A percentile compares a stretch with the other conserved stretches of the same genome.
Conservation (phyloP, 306 rosid genomes). For the Castanopsis chinensis region DNA sequence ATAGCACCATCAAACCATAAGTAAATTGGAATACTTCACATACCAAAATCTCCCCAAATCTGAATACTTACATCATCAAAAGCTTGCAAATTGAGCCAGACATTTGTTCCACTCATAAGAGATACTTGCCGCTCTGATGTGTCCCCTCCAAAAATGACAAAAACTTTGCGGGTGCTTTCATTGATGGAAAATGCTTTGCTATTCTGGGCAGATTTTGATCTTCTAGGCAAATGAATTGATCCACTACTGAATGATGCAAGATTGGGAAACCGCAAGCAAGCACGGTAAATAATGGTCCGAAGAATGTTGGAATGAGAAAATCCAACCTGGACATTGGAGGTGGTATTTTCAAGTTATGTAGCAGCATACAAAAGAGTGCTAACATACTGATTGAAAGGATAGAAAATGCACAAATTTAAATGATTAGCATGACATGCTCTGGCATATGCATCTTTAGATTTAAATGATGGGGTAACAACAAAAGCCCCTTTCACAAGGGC, state of each 20-base stretch:
- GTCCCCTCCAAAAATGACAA: slow-evolving; percentile 93
- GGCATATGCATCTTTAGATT: not conserved
- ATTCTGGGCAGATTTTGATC: slow-evolving; percentile 34
- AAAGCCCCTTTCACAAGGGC: slow-evolving; percentile 14
- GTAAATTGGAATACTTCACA: slow-evolving; percentile 6
- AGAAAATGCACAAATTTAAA: slow-evolving; percentile 13
- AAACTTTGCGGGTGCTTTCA: slow-evolving; percentile 58
- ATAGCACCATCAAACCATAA: not conserved
- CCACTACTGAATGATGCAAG: slow-evolving; percentile 52
- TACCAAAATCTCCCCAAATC: slow-evolving; percentile 15
- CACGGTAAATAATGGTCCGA: slow-evolving; percentile 74
- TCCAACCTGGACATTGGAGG: slow-evolving; percentile 67
- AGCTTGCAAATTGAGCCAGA: slow-evolving; percentile 94
- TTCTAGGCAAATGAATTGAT: slow-evolving; percentile 41
- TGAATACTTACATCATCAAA: slow-evolving; percentile 76
- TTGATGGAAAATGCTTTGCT: slow-evolving; percentile 35
- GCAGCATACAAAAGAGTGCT: slow-evolving; percentile 10
- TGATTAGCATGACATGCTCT: not conserved
- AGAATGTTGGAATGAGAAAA: slow-evolving; percentile 92
- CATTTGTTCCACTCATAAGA: slow-evolving; percentile 98
- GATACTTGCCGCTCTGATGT: slow-evolving; percentile 99
- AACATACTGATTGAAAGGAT: not conserved
- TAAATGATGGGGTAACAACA: not conserved
- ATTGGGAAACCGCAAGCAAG: slow-evolving; percentile 73
- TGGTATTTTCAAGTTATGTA: slow-evolving; percentile 1